Percentiles rank a stretch among this genome's conserved stretches.
Conservation (phyloP, 2,329 filamentous ascomycete species). For the Sarocladiaceae sp. region DNA sequence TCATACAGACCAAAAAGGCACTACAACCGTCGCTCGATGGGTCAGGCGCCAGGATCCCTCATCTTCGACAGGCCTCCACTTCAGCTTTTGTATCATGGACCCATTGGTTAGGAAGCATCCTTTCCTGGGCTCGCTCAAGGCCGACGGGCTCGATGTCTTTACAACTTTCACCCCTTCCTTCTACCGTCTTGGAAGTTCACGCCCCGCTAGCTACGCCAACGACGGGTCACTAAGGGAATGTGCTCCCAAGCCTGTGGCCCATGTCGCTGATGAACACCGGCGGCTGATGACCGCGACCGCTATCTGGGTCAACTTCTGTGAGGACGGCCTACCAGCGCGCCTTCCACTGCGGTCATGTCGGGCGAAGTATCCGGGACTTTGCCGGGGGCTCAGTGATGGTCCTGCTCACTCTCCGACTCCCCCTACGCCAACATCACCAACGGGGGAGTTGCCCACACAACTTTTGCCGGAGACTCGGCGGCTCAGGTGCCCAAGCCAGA, state of each 20-base stretch:
- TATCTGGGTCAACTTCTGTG: constrained; percentile 30
- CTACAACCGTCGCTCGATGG: constrained; percentile 61
- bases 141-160: constrained; percentile 59
- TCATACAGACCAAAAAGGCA: constrained; percentile 50
- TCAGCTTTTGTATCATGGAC: constrained; percentile 64
- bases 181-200: background rate
- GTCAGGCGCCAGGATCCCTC: constrained; percentile 37
- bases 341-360: background rate
- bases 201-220: constrained; percentile 1
- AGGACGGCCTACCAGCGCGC: constrained; percentile 13
- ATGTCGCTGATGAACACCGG: constrained; percentile 29
- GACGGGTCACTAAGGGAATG: background rate
- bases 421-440: background rate
- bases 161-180: constrained; percentile 49
- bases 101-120: constrained; percentile 64
- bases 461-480: background rate
- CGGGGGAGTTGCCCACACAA: too few species aligned
- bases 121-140: constrained; percentile 63
- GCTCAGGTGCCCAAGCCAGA: too few species aligned
- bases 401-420: background rate
- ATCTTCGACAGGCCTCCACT: background rate
- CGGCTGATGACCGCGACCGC: constrained; percentile 30
- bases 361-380: background rate
- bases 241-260: constrained; percentile 14
- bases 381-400: background rate